Conservation (phyloP, 305 asterid genomes). For the Rubia occidens region DNA sequence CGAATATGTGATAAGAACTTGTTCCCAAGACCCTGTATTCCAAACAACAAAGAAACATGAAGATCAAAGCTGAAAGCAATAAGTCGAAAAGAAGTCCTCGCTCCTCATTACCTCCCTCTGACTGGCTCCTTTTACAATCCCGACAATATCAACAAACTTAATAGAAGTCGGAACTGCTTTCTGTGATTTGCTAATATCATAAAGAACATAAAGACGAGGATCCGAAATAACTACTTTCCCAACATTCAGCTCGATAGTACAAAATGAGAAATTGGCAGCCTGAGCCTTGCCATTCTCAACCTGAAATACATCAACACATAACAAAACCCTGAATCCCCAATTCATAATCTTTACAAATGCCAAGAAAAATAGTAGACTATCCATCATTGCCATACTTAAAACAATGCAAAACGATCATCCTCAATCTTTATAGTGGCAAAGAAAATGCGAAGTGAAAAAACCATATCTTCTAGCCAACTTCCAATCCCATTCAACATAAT, state of each 20-base stretch:
- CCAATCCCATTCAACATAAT: background rate
- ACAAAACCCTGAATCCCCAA: background rate
- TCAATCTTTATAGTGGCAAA: constrained; percentile 32
- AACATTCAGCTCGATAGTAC: constrained; percentile 93
- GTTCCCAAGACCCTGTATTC: background rate
- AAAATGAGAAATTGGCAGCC: constrained; percentile 92
- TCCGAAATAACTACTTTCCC: constrained; percentile 96
- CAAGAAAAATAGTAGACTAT: background rate
- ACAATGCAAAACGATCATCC: constrained; percentile 81
- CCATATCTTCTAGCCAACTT: background rate
- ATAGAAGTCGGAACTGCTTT: constrained; percentile 82
- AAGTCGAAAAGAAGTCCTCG: background rate
- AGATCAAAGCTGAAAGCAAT: background rate
- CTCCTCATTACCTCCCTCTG: constrained; percentile 76
- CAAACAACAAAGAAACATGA: background rate
- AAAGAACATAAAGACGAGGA: constrained; percentile 72
- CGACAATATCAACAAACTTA: constrained; percentile 96
- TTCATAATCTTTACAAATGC: background rate
- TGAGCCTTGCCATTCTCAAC: constrained; percentile 97
- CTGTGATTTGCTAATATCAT: constrained; percentile 76
- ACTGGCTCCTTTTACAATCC: constrained; percentile 97
- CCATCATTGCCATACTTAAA: background rate
- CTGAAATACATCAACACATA: constrained; percentile 26
- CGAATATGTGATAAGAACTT: background rate
- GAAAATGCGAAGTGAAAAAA: background rate